Percentiles rank a stretch among this genome's conserved stretches.
Conservation (phyloP, 2,329 filamentous ascomycete species). For the Cryoendolithus antarcticus region DNA sequence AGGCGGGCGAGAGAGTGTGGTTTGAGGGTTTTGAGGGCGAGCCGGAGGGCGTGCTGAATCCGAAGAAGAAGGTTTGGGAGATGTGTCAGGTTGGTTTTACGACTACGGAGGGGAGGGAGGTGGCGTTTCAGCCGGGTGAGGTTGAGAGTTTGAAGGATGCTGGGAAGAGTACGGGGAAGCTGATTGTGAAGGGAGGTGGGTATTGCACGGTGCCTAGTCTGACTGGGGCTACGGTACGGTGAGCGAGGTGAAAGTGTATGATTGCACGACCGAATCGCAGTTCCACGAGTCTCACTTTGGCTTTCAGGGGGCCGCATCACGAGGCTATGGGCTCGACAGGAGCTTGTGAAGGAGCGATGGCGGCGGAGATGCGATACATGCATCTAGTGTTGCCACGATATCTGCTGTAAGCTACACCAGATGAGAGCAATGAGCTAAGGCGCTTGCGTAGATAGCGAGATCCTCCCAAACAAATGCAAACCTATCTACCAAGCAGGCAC, state of each 20-base stretch:
- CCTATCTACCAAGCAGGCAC: background rate
- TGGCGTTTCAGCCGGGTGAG: constrained; percentile 69
- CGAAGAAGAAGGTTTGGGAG: constrained; percentile 99
- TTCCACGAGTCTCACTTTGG: constrained; percentile 2
- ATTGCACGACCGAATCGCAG: constrained; percentile 2
- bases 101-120: constrained; percentile 67
- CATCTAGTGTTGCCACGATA: background rate
- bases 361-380: background rate
- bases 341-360: background rate
- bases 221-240: constrained; percentile 72
- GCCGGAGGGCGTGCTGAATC: constrained; percentile 87
- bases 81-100: constrained; percentile 92
- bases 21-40: constrained; percentile 93
- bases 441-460: background rate
- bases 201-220: constrained; percentile 74
- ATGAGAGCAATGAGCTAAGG: background rate
- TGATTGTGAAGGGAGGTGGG: constrained; percentile 62
- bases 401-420: background rate
- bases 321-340: background rate
- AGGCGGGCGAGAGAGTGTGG: constrained; percentile 76
- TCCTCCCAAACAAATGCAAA: background rate
- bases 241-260: constrained; percentile 20
- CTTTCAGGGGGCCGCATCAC: background rate
- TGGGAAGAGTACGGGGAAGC: constrained; percentile 38
- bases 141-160: constrained; percentile 64